Conservation (phyloP, 345 rosid species). For the Rhizophora apiculata region DNA sequence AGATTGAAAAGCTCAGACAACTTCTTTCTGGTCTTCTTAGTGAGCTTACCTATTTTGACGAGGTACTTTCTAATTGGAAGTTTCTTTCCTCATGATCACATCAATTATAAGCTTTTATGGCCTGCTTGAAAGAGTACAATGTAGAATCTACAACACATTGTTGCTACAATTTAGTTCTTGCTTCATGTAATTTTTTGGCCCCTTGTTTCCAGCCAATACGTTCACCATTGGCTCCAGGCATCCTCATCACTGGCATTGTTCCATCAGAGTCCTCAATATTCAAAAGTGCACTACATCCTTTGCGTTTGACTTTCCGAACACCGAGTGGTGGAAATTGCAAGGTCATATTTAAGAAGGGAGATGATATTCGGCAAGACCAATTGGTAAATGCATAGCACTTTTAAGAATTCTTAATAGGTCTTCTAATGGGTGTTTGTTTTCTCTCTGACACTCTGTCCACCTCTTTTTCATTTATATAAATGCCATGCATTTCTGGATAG, state of each 20-base stretch:
- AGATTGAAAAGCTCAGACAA: conserved; percentile 96
- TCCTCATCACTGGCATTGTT: conserved; percentile 82
- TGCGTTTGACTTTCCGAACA: conserved; percentile 81
- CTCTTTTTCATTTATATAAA: not conserved
- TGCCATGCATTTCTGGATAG: not conserved
- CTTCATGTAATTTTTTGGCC: conserved; percentile 14
- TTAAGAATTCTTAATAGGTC: not conserved
- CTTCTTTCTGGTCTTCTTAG: conserved; percentile 94
- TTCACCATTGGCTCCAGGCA: conserved; percentile 75
- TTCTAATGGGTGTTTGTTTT: not conserved
- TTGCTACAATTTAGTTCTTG: conserved; percentile 9
- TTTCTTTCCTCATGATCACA: conserved; percentile 13
- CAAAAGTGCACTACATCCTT: conserved; percentile 86
- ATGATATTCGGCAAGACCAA: conserved; percentile 98
- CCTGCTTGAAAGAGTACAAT: conserved; percentile 8
- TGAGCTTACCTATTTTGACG: conserved; percentile 94
- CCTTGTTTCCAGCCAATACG: conserved; percentile 71
- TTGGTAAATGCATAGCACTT: conserved; percentile 46
- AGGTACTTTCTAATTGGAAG: conserved; percentile 47
- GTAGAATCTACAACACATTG: conserved; percentile 5
- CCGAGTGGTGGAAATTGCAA: conserved; percentile 72
- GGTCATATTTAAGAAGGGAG: conserved; percentile 95
- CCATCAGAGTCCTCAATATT: conserved; percentile 94
- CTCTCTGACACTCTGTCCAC: not conserved
- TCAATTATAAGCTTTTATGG: conserved; percentile 11